phyloP scores from a whole-genome alignment of 345 rosid species.

The Barbarea vulgaris region DNA sequence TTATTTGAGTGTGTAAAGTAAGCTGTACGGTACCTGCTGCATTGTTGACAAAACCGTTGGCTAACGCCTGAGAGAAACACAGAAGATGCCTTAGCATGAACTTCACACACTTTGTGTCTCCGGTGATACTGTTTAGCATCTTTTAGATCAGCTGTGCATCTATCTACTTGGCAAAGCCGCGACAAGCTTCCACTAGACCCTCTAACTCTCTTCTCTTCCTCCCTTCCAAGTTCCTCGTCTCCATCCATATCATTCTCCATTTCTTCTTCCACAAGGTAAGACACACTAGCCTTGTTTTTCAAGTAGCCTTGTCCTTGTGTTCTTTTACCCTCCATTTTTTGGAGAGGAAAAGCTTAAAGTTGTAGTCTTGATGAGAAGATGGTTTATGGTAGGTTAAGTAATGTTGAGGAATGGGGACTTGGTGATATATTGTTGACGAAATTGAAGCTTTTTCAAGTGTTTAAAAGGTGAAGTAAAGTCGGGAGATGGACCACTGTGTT shows the following conservation, averaged over 20 bases:
- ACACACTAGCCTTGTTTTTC: constrained; percentile 36
- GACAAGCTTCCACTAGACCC: constrained; percentile 35
- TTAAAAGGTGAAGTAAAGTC: constrained; percentile 39
- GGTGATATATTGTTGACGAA: constrained; percentile 26
- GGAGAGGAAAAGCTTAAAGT: not conserved
- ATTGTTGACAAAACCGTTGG: constrained; percentile 86
- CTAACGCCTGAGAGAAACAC: constrained; percentile 58
- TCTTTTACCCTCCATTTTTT: constrained; percentile 43
- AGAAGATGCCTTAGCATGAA: constrained; percentile 74
- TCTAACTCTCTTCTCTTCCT: constrained; percentile 46
- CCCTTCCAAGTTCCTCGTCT: constrained; percentile 48
- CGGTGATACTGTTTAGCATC: constrained; percentile 62
- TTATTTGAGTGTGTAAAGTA: not conserved
- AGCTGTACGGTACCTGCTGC: constrained; percentile 63
- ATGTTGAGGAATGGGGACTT: constrained; percentile 30
- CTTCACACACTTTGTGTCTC: constrained; percentile 78
- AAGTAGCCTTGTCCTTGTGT: constrained; percentile 42
- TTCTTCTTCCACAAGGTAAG: constrained; percentile 52
- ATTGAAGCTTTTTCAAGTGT: constrained; percentile 28
- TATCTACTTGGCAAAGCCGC: constrained; percentile 67
- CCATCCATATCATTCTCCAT: constrained; percentile 43
- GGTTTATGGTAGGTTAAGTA: constrained; percentile 23
- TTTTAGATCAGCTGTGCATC: constrained; percentile 57
- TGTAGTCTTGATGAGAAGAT: constrained; percentile 1
- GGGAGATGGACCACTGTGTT: constrained; percentile 40